phyloP scores from a whole-genome alignment of 805 yeast species.

The Barnettozyma pratensis region DNA sequence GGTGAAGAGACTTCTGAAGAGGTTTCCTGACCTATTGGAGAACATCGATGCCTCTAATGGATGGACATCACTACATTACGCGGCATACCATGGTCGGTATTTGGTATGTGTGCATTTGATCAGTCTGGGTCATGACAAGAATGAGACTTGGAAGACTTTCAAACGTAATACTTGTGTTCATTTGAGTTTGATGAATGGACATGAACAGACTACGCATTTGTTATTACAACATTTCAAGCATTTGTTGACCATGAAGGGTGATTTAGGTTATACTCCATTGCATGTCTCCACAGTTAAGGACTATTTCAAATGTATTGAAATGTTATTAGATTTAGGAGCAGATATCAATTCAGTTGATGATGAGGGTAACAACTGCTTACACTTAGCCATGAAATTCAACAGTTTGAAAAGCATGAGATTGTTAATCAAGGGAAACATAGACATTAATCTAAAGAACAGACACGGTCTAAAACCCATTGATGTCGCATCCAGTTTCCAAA shows the following conservation, averaged over 20 bases:
- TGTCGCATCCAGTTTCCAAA: conserved; percentile 48
- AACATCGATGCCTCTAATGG: conserved; percentile 69
- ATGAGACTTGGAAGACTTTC: conserved; percentile 48
- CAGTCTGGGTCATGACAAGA: conserved; percentile 49
- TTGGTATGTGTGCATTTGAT: conserved; percentile 58
- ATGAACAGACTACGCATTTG: conserved; percentile 68
- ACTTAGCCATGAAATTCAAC: conserved; percentile 73
- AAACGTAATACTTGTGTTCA: conserved; percentile 65
- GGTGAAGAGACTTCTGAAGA: conserved; percentile 57
- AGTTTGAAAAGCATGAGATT: conserved; percentile 50
- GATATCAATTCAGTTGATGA: conserved; percentile 66
- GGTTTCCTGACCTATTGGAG: conserved; percentile 65
- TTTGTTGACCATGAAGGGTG: conserved; percentile 44
- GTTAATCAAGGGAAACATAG: conserved; percentile 44
- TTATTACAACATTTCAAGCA: conserved; percentile 60
- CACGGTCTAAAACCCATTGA: conserved; percentile 67
- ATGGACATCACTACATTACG: conserved; percentile 81
- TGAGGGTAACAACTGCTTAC: conserved; percentile 79
- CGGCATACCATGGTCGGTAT: conserved; percentile 68
- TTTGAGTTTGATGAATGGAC: conserved; percentile 56
- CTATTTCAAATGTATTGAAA: conserved; percentile 54
- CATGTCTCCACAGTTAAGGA: conserved; percentile 63
- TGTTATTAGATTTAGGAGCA: conserved; percentile 71
- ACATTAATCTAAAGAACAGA: conserved; percentile 43
- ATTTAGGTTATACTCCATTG: conserved; percentile 53